Percentiles rank a stretch among this genome's conserved stretches.
phyloP scores from a whole-genome alignment of 1,284 basidiomycete species.

The Apiotrichum laibachii region DNA sequence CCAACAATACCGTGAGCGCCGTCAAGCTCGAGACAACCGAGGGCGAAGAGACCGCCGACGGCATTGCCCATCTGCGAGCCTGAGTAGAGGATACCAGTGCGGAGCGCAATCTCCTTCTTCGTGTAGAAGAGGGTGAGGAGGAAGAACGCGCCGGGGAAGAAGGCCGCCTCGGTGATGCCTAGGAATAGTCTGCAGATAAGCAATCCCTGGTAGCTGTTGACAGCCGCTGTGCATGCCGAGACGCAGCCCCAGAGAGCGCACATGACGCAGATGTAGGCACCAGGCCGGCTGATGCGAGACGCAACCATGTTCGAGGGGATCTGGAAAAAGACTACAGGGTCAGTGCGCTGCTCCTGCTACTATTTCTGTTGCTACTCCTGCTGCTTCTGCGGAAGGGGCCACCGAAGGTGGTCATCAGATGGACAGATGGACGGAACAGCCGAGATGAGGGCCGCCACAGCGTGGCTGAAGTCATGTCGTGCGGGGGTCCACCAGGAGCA shows the following conservation, averaged over 20 bases:
- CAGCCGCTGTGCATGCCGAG: constrained; percentile 29
- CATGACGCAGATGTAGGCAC: constrained; percentile 29
- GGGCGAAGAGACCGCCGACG: constrained; percentile 7
- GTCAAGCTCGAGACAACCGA: constrained; percentile 5
- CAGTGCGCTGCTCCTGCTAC: constrained; percentile 22
- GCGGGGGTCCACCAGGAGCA: too few relatives aligned
- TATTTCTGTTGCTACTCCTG: too few relatives aligned
- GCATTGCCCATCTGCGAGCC: constrained; percentile 25
- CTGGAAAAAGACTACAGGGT: constrained; percentile 25
- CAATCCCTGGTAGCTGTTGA: constrained; percentile 25
- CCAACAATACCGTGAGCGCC: constrained; percentile 1
- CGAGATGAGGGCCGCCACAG: too few relatives aligned
- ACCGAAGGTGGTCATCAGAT: too few relatives aligned
- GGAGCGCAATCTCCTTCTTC: constrained; percentile 35
- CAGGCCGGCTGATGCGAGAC: constrained; percentile 3
- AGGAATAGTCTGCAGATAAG: constrained; percentile 25
- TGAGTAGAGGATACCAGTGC: constrained; percentile 32
- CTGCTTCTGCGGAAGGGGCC: too few relatives aligned
- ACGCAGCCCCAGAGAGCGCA: constrained; percentile 40
- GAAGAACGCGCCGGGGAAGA: constrained; percentile 41
- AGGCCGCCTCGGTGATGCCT: constrained; percentile 35
- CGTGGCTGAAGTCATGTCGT: too few relatives aligned
- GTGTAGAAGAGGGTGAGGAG: constrained; percentile 42
- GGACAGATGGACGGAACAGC: too few relatives aligned
- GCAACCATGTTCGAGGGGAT: constrained; percentile 43